A percentile compares a stretch with the other conserved stretches of the same genome.
Evolutionary conservation across 495 filamentous ascomycete species (phyloP).

Genomic region (Extremus antarcticus): DNA sequence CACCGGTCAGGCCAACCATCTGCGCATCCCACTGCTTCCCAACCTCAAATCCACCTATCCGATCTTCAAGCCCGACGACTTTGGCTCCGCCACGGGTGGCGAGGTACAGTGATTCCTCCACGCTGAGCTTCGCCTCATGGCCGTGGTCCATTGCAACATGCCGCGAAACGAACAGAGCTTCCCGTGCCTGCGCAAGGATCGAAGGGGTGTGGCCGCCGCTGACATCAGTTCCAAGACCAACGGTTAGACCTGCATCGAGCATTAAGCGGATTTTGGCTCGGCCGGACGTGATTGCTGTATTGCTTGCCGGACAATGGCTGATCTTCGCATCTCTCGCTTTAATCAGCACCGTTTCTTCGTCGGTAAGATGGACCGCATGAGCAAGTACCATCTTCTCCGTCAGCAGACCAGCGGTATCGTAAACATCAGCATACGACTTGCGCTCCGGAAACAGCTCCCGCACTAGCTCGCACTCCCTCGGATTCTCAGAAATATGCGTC

Average conservation of each 20-base stretch:
- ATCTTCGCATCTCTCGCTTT: slow-evolving; percentile 50
- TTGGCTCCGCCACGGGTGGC: slow-evolving; percentile 71
- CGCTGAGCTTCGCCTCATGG: slow-evolving; percentile 48
- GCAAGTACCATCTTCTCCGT: slow-evolving; percentile 68
- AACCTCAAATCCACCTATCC: slow-evolving; percentile 65
- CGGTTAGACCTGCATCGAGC: slow-evolving; percentile 60
- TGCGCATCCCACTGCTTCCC: slow-evolving; percentile 91
- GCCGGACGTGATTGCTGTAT: slow-evolving; percentile 67
- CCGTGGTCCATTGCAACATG: slow-evolving; percentile 47
- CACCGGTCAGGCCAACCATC: slow-evolving; percentile 48
- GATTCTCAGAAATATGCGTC: slow-evolving; percentile 88
- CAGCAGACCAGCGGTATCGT: slow-evolving; percentile 61
- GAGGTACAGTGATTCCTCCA: slow-evolving; percentile 82
- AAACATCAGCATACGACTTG: slow-evolving; percentile 61
- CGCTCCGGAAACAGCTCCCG: slow-evolving; percentile 54
- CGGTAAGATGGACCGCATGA: slow-evolving; percentile 67
- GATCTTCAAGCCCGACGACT: slow-evolving; percentile 57
- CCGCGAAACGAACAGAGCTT: slow-evolving; percentile 64
- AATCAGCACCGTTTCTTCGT: slow-evolving; percentile 53
- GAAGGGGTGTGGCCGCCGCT: slow-evolving; percentile 72
- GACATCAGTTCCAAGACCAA: slow-evolving; percentile 84
- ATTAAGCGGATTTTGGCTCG: slow-evolving; percentile 59
- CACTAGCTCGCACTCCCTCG: slow-evolving; percentile 59
- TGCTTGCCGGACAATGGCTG: slow-evolving; percentile 77
- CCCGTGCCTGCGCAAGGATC: slow-evolving; percentile 67